These are phyloP conservation scores for Apiotrichum mycotoxinovorans DNA, from an alignment of 1,284 basidiomycete genomes.

Conservation along the genomic window DNA sequence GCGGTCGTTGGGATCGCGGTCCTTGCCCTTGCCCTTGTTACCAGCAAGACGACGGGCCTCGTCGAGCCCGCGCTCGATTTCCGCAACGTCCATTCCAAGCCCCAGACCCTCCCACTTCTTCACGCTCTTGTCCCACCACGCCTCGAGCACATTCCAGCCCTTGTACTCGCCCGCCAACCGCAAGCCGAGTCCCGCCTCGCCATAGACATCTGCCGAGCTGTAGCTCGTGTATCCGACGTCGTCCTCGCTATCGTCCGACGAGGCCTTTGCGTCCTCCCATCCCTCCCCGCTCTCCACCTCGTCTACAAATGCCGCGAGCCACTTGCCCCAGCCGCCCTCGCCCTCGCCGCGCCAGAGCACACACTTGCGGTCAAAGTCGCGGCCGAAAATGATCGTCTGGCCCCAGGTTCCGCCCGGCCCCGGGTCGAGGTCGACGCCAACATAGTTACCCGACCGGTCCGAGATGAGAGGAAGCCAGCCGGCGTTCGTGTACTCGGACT, in stretches of 20 bases:
- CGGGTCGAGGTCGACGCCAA: constrained; percentile 91
- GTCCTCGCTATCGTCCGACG: constrained; percentile 55
- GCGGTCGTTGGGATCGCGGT: constrained; percentile 1
- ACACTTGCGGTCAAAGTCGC: constrained; percentile 97
- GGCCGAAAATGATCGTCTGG: constrained; percentile 95
- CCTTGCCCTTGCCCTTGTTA: constrained; percentile 31
- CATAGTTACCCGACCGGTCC: constrained; percentile 93
- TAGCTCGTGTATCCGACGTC: constrained; percentile 83
- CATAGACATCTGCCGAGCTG: constrained; percentile 68
- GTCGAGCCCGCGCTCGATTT: constrained; percentile 40
- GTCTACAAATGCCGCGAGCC: constrained; percentile 88
- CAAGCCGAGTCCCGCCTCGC: constrained; percentile 61
- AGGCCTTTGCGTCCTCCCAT: constrained; percentile 66
- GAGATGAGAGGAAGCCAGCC: constrained; percentile 95
- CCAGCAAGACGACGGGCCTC: constrained; percentile 38
- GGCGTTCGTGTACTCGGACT: constrained; percentile 81
- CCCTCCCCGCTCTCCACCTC: constrained; percentile 87
- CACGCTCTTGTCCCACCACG: constrained; percentile 81
- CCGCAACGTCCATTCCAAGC: constrained; percentile 56
- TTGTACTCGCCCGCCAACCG: constrained; percentile 74
- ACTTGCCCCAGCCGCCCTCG: constrained; percentile 86
- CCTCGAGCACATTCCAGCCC: constrained; percentile 86
- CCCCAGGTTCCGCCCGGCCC: constrained; percentile 70
- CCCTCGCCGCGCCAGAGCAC: constrained; percentile 91
- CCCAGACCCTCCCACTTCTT: constrained; percentile 78